These are phyloP conservation scores for Sphaerosporella brunnea DNA, from an alignment of 495 filamentous ascomycete species.

Conservation along the genomic window DNA sequence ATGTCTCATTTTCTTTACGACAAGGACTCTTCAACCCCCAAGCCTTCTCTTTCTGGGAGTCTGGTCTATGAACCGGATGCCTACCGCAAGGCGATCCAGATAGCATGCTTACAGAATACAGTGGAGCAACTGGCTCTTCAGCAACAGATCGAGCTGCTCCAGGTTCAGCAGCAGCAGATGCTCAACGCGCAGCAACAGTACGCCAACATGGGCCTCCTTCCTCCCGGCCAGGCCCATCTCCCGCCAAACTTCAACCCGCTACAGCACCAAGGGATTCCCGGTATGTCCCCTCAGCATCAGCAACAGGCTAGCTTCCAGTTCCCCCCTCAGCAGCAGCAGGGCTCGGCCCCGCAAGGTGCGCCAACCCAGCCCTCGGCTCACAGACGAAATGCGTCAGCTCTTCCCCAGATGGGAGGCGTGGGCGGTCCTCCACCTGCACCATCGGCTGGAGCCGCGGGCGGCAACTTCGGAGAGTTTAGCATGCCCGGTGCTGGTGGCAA, in stretches of 20 bases:
- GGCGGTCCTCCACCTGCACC: slow-evolving; percentile 78
- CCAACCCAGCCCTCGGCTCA: slow-evolving; percentile 69
- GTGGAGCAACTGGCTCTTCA: slow-evolving; percentile 98
- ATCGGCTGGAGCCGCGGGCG: slow-evolving; percentile 82
- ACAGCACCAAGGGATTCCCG: slow-evolving; percentile 42
- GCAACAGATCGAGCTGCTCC: slow-evolving; percentile 93
- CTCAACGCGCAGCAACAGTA: slow-evolving; percentile 91
- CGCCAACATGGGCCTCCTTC: slow-evolving; percentile 87
- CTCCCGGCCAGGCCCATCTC: slow-evolving; percentile 53
- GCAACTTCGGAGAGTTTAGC: slow-evolving; percentile 59
- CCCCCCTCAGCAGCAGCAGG: slow-evolving; percentile 62
- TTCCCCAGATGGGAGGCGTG: slow-evolving; percentile 58
- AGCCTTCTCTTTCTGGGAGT: slow-evolving; percentile 1
- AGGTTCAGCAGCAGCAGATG: slow-evolving; percentile 97
- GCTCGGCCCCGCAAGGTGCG: slow-evolving; percentile 49
- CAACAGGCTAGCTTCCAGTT: slow-evolving; percentile 74
- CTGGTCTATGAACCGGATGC: slow-evolving; percentile 5
- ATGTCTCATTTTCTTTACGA: slow-evolving; percentile 33
- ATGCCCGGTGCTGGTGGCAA: slow-evolving; percentile 52
- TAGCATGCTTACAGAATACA: slow-evolving; percentile 29
- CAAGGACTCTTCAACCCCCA: neutral
- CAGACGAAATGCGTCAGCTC: slow-evolving; percentile 92
- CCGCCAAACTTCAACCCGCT: slow-evolving; percentile 51
- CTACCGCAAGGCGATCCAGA: neutral
- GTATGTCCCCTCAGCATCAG: slow-evolving; percentile 46